Evolutionary conservation across 257 asterid species (phyloP).

Genomic region (Lantana camara): DNA sequence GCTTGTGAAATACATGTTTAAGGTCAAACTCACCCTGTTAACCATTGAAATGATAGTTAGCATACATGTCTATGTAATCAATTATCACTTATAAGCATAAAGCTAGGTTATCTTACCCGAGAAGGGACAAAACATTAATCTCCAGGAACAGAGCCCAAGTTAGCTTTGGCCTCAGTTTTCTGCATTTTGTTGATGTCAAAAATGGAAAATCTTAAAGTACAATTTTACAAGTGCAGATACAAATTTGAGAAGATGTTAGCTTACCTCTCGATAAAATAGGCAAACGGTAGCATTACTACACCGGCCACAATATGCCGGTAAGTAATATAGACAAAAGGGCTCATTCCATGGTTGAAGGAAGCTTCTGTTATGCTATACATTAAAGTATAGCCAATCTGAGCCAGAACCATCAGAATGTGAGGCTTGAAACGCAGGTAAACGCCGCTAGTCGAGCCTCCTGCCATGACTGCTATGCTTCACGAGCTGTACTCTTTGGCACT

Average conservation of each 20-base stretch:
- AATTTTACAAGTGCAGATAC: neutral
- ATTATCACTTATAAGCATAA: neutral
- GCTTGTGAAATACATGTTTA: slow-evolving; percentile 73
- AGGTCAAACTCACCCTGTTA: slow-evolving; percentile 66
- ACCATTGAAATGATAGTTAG: slow-evolving; percentile 3
- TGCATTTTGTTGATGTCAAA: slow-evolving; percentile 40
- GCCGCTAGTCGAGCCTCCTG: neutral
- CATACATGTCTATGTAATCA: neutral
- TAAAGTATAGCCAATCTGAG: slow-evolving; percentile 59
- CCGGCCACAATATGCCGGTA: slow-evolving; percentile 63
- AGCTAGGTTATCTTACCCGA: slow-evolving; percentile 49
- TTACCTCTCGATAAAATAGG: slow-evolving; percentile 73
- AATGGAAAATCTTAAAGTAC: neutral
- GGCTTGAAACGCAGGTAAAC: slow-evolving; percentile 51
- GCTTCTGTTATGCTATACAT: slow-evolving; percentile 73
- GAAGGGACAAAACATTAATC: slow-evolving; percentile 60
- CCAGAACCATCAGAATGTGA: slow-evolving; percentile 64
- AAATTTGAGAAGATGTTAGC: neutral
- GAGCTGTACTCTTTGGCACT: neutral
- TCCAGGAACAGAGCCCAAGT: slow-evolving; percentile 53
- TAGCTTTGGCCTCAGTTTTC: slow-evolving; percentile 61
- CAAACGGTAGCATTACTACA: slow-evolving; percentile 58
- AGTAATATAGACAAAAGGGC: slow-evolving; percentile 68
- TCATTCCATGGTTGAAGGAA: slow-evolving; percentile 79
- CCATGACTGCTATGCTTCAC: slow-evolving; percentile 23